Percentiles rank a stretch among this genome's conserved stretches.
phyloP scores from a whole-genome alignment of 2,329 filamentous ascomycete species.

The Ophiostoma triangulosporum region DNA sequence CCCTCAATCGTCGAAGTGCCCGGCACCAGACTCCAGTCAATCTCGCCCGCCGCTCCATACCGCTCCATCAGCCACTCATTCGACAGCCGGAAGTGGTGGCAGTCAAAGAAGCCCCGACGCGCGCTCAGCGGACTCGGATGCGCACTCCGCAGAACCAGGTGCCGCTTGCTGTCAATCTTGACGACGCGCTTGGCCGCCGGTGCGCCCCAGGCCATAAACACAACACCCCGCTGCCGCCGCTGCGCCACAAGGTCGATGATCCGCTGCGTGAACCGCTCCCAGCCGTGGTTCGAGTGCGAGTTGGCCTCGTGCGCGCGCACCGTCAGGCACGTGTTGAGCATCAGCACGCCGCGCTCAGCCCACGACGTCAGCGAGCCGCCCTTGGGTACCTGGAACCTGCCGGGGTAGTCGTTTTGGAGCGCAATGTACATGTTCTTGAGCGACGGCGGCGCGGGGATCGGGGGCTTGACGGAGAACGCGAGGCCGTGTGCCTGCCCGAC shows the following conservation, averaged over 20 bases:
- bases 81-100: constrained; percentile 65
- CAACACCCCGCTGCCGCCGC: constrained; percentile 66
- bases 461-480: constrained; percentile 86
- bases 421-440: constrained; percentile 88
- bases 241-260: constrained; percentile 78
- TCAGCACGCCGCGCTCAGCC: constrained; percentile 83
- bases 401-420: constrained; percentile 76
- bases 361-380: constrained; percentile 80
- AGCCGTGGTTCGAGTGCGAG: constrained; percentile 72
- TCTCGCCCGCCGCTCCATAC: constrained; percentile 67
- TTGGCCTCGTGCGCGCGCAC: constrained; percentile 83
- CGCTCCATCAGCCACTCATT: constrained; percentile 72
- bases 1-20: constrained; percentile 18
- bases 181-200: constrained; percentile 69
- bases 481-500: constrained; percentile 90
- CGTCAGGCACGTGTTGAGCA: constrained; percentile 91
- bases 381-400: constrained; percentile 57
- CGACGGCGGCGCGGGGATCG: constrained; percentile 76
- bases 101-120: constrained; percentile 66
- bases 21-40: constrained; percentile 64
- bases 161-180: constrained; percentile 57
- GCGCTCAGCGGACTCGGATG: constrained; percentile 94
- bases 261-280: constrained; percentile 86
- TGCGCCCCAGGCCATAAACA: constrained; percentile 88
- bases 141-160: constrained; percentile 73